These are phyloP conservation scores for Lentinula novae-zelandiae DNA, from an alignment of 1,284 basidiomycete species.

Conservation along the genomic window DNA sequence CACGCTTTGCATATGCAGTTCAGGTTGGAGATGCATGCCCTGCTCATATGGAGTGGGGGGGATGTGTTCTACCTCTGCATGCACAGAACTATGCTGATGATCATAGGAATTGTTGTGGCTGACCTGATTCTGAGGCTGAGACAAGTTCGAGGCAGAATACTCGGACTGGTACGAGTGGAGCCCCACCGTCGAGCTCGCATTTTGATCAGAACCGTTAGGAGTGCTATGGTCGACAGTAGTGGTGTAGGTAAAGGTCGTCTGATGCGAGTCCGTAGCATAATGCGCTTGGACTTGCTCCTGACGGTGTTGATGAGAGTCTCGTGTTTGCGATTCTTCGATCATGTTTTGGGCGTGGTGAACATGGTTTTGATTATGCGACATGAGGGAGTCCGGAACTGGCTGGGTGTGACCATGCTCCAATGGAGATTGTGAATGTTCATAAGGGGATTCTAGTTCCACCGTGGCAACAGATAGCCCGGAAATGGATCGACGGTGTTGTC, in stretches of 20 bases:
- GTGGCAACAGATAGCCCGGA: neutral
- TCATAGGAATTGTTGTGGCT: neutral
- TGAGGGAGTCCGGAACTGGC: neutral
- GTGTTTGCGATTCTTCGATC: neutral
- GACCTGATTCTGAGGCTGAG: neutral
- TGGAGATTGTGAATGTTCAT: neutral
- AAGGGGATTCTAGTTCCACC: neutral
- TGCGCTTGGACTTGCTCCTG: neutral
- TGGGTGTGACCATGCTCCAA: neutral
- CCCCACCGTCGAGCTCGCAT: neutral
- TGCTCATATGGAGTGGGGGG: constrained; percentile 4
- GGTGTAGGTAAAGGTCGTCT: neutral
- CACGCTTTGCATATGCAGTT: constrained; percentile 2
- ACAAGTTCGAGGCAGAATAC: neutral
- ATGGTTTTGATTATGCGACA: neutral
- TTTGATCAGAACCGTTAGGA: neutral
- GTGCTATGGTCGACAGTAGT: neutral
- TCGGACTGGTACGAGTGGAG: neutral
- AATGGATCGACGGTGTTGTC: neutral
- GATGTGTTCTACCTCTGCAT: neutral
- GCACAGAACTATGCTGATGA: neutral
- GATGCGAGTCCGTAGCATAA: neutral
- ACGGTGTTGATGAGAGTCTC: neutral
- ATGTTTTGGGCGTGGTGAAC: neutral
- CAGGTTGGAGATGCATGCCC: constrained; percentile 5